Evolutionary conservation across 2,329 filamentous ascomycete species (phyloP), one percentile per base, ranked within the genome.

Genomic region (Aaosphaeria pasadenensis): DNA sequence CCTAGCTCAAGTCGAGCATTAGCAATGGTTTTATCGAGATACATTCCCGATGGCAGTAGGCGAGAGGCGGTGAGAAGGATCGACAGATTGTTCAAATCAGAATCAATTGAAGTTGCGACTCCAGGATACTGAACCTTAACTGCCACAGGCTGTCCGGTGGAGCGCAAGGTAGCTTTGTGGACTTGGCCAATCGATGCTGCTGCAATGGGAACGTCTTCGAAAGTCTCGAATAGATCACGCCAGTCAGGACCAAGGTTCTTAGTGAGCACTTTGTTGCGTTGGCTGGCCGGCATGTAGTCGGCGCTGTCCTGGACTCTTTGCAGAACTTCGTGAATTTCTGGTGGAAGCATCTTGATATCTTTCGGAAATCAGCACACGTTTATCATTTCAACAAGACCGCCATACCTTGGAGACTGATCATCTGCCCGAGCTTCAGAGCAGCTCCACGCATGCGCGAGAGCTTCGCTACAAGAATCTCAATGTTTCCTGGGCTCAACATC

Each of bases 51-150:
- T 1, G 94, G 95, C 1, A 99, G 79, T 29, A 99, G 82, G 48
- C 89, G 86, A 5, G 91, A 95, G 29, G 94, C 94, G 5, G 89
- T 94, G 9, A 99, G 82, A 1, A 99, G 84, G 48, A 99, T 81
- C 6, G 88, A 89, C 31, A 99, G 80, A 62, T 99, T 99, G 71
- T 90, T 95, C 1, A 99, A 80, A 62, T 99, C 94, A 1, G 92
- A 96, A 70, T 96, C 91, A 68, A 99, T 99, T 4, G 91, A 97
- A 69, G 89, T 86, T 13, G 92, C 89, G 1, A 99, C 94, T 11
- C 95, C 95, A 0, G 94, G 94, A 60, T 99, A 99, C 70, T 99
- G 94, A 7, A 99, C 86, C 71, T 99, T 99, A 63, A 99, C 91
- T 4, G 94, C 94, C 0, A 99, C 94, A 39, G 79, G 77, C 55